A percentile compares a stretch with the other conserved stretches of the same genome.
Evolutionary conservation across 2,329 filamentous ascomycete genomes (phyloP).

Genomic region (Arthrinium puccinioides): DNA sequence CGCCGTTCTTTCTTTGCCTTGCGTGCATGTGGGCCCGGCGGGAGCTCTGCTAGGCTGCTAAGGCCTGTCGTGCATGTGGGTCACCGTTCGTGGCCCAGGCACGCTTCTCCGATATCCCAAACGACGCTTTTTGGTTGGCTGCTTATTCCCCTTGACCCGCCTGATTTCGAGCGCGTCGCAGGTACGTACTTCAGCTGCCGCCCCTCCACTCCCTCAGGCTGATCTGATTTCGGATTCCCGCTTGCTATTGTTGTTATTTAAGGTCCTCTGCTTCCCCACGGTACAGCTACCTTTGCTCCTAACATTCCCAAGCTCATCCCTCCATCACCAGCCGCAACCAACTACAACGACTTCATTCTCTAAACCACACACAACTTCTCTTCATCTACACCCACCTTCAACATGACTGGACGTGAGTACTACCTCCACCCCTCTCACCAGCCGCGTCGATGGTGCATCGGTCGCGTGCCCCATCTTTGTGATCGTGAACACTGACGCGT

Average conservation of each 20-base stretch:
- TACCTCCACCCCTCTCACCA: constrained; percentile 13
- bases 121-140: too few species aligned
- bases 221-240: constrained; percentile 23
- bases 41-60: too few species aligned
- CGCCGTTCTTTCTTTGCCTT: too few species aligned
- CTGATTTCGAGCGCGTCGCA: too few species aligned
- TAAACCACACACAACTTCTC: constrained; percentile 8
- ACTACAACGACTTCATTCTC: constrained; percentile 11
- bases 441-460: neutral
- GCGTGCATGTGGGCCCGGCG: too few species aligned
- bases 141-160: too few species aligned
- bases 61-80: too few species aligned
- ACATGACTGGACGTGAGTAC: constrained; percentile 67
- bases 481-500: constrained; percentile 11
- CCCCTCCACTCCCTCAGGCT: constrained; percentile 13
- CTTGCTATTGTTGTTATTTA: constrained; percentile 10
- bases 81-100: too few species aligned
- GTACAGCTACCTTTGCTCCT: constrained; percentile 18
- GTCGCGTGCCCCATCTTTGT: neutral
- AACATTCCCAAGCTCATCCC: constrained; percentile 15
- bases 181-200: too few species aligned
- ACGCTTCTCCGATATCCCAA: too few species aligned
- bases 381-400: constrained; percentile 28
- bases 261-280: constrained; percentile 11
- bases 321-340: constrained; percentile 13